A percentile compares a stretch with the other conserved stretches of the same genome.
Evolutionary conservation across 2,329 filamentous ascomycete genomes (phyloP).

Genomic region (Epicoccum sorghinum): DNA sequence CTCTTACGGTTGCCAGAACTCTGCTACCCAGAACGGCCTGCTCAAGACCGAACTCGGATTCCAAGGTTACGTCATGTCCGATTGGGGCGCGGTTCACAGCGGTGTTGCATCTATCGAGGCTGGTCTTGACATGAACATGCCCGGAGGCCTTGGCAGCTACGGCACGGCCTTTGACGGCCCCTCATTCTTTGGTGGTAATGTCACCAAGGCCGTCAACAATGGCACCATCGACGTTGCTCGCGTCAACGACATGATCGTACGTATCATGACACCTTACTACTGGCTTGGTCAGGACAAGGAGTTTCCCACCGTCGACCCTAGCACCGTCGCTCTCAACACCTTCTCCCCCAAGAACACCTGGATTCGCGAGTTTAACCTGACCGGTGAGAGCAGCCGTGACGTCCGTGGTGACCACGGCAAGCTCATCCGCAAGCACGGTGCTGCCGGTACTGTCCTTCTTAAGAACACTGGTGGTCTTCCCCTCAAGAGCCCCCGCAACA

Average conservation of each 20-base stretch:
- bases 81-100: conserved; percentile 54
- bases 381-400: conserved; percentile 39
- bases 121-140: conserved; percentile 58
- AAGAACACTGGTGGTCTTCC: conserved; percentile 61
- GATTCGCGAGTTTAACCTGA: conserved; percentile 44
- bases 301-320: conserved; percentile 48
- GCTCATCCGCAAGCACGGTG: conserved; percentile 50
- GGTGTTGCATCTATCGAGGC: conserved; percentile 53
- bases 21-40: conserved; percentile 55
- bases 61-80: conserved; percentile 53
- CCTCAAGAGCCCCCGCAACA: conserved; percentile 57
- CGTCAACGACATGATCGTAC: conserved; percentile 55
- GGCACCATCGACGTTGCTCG: conserved; percentile 49
- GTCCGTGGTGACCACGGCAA: conserved; percentile 51
- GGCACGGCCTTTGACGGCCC: conserved; percentile 33
- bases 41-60: conserved; percentile 61
- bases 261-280: conserved; percentile 56
- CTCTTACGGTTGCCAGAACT: conserved; percentile 46
- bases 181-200: conserved; percentile 54
- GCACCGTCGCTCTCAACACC: conserved; percentile 36
- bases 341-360: conserved; percentile 51
- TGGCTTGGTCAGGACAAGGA: conserved; percentile 51
- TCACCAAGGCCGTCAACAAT: conserved; percentile 49
- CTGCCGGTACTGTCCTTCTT: conserved; percentile 51
- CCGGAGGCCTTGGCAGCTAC: conserved; percentile 43